Evolutionary conservation across 306 rosid species (phyloP).

Genomic region (Luffa aegyptiaca): DNA sequence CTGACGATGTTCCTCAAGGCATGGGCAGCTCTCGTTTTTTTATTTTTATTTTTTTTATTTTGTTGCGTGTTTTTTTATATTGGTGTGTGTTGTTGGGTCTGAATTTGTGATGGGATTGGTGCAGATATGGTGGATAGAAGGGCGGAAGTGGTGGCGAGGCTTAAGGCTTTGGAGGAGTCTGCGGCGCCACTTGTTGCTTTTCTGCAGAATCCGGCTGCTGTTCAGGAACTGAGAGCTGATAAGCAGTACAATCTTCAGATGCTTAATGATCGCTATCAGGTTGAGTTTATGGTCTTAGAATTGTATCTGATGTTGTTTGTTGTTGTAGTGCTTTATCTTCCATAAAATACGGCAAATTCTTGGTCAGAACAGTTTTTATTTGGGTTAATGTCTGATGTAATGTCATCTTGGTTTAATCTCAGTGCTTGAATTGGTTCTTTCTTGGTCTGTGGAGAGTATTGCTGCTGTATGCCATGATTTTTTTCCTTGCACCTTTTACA

Average conservation of each 20-base stretch:
- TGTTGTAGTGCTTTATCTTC: neutral
- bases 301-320: neutral
- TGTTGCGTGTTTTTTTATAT: neutral
- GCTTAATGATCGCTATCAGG: constrained; percentile 89
- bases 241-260: constrained; percentile 86
- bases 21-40: neutral
- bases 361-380: neutral
- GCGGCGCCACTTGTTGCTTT: constrained; percentile 86
- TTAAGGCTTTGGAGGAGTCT: constrained; percentile 54
- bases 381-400: neutral
- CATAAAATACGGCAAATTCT: neutral
- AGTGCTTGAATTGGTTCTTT: neutral
- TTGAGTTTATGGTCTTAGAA: constrained; percentile 2
- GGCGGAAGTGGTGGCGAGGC: constrained; percentile 38
- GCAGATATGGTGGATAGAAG: constrained; percentile 41
- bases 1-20: constrained; percentile 80
- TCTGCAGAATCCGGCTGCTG: constrained; percentile 64
- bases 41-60: neutral
- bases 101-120: neutral
- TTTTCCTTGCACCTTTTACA: neutral
- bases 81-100: neutral
- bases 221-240: constrained; percentile 80
- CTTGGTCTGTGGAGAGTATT: neutral
- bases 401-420: neutral
- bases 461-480: neutral